Conservation (phyloP, 345 rosid genomes). For the Brassica rapa region DNA sequence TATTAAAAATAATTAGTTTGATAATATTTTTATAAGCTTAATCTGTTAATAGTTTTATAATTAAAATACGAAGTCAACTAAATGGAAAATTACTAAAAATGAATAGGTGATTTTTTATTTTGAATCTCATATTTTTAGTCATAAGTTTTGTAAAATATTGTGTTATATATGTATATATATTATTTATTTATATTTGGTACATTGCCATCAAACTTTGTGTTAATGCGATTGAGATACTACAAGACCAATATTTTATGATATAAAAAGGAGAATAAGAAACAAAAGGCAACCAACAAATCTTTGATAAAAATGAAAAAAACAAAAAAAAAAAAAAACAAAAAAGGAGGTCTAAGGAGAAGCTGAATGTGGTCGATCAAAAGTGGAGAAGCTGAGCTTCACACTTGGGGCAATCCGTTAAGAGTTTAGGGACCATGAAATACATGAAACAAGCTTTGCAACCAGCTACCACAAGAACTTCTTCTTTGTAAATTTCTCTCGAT, state of each 20-base stretch:
- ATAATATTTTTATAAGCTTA: too few species aligned
- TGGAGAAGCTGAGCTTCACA: constrained; percentile 80
- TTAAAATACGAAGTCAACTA: too few species aligned
- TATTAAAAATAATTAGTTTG: too few species aligned
- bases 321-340: neutral
- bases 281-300: neutral
- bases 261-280: neutral
- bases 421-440: constrained; percentile 91
- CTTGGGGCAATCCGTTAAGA: constrained; percentile 76
- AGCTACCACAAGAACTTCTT: constrained; percentile 65
- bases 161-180: too few species aligned
- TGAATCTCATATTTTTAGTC: too few species aligned
- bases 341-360: constrained; percentile 42
- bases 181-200: too few species aligned
- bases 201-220: neutral
- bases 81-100: too few species aligned
- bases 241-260: neutral
- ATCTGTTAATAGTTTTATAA: too few species aligned
- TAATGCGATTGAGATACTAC: neutral
- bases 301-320: neutral
- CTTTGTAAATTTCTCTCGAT: constrained; percentile 41
- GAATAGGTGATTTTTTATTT: too few species aligned
- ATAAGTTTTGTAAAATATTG: too few species aligned
- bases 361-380: constrained; percentile 60
- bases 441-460: constrained; percentile 95